These are phyloP conservation scores for Russula emetica DNA, from an alignment of 768 basidiomycete genomes.

Conservation along the genomic window DNA sequence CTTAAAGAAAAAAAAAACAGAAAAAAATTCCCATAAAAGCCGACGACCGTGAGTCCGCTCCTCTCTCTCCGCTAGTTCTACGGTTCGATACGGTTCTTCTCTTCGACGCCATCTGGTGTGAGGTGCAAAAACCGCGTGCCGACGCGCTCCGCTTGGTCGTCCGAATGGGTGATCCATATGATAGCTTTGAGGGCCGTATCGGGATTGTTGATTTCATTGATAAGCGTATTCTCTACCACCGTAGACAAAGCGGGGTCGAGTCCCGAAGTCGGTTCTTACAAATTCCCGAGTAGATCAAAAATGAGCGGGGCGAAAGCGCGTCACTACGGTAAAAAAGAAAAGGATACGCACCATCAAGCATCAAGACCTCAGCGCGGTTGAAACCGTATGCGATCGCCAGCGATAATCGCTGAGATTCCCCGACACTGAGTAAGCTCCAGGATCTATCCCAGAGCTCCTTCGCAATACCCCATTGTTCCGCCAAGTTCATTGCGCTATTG, in stretches of 20 bases:
- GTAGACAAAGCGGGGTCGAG: constrained; percentile 65
- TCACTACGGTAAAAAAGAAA: neutral
- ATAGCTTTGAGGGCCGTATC: constrained; percentile 60
- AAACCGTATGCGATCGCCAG: constrained; percentile 71
- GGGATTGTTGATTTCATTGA: constrained; percentile 46
- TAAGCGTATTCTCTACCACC: constrained; percentile 61
- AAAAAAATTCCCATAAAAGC: too few relatives aligned
- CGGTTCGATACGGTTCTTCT: constrained; percentile 1
- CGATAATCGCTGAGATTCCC: constrained; percentile 81
- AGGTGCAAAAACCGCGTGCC: constrained; percentile 62
- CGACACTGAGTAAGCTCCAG: constrained; percentile 80
- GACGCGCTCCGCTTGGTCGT: constrained; percentile 69
- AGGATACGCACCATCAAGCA: constrained; percentile 60
- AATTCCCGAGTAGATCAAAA: neutral
- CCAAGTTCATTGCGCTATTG: constrained; percentile 45
- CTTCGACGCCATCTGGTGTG: constrained; percentile 30
- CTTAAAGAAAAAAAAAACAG: too few relatives aligned
- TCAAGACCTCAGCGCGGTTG: constrained; percentile 69
- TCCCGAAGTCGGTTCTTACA: constrained; percentile 85
- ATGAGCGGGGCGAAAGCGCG: neutral
- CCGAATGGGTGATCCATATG: constrained; percentile 86
- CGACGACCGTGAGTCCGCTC: neutral
- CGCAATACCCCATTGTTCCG: constrained; percentile 62
- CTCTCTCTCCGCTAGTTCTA: constrained; percentile 15
- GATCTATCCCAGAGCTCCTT: constrained; percentile 68